Evolutionary conservation across 768 basidiomycete genomes (phyloP), one percentile per base, ranked within the genome.

Genomic region (Suillus plorans): DNA sequence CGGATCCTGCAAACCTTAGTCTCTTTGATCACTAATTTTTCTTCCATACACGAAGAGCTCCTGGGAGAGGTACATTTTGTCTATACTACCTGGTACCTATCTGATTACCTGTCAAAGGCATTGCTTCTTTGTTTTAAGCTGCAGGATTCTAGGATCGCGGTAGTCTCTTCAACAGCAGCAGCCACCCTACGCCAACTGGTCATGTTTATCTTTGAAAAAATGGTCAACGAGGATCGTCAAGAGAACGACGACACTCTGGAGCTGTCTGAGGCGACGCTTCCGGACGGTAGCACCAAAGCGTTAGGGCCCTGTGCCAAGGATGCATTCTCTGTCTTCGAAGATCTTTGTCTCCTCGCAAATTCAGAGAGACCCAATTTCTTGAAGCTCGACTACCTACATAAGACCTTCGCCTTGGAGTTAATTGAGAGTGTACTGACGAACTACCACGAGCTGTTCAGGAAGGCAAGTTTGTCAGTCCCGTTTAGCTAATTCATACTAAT

Each of bases 161-260:
- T 99, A 31, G 97, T 99, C 8, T 97, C 95, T 3, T 96, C 94
- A 0, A 99, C 97, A 4, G 97, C 97, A 2, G 96, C 96, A 3
- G 97, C 97, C 0, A 98, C 96, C 0, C 84, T 98, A 5, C 89
- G 96, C 3, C 97, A 99, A 73, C 83, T 98, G 2, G 94, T 99
- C 53, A 98, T 99, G 96, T 93, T 98, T 69, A 89, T 98, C 20
- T 92, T 98, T 52, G 97, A 99, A 78, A 95, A 97, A 73, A 92
- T 98, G 76, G 86, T 89, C 1, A 83, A 86, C 20, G 93, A 95
- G 72, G 92, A 95, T 73, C 78, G 80, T 5, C 75, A 75, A 18
- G 84, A 82, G 25, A 66, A 60, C 8, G 39, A 63, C 16, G 67
- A 72, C 44, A 49, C 65, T 13, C 58, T 58, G 4, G 28, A 64